phyloP scores from a whole-genome alignment of 768 basidiomycete genomes.

The Saitozyma podzolica region DNA sequence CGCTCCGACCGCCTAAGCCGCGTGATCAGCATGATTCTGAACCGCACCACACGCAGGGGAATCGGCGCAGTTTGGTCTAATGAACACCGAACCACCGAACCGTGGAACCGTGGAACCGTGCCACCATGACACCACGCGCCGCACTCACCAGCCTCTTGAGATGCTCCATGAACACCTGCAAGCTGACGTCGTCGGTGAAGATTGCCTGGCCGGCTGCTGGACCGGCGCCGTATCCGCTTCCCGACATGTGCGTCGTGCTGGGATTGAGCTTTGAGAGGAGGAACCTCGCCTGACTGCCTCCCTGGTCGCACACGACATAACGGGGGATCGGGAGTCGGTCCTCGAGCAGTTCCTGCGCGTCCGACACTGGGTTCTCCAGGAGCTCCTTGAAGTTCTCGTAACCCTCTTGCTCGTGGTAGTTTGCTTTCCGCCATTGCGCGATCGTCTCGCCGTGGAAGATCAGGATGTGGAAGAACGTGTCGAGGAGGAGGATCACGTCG shows the following conservation, averaged over 20 bases:
- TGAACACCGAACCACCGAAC: too few species aligned
- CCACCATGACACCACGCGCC: background rate
- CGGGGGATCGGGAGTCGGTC: constrained; percentile 97
- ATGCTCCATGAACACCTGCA: constrained; percentile 69
- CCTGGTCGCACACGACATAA: constrained; percentile 97
- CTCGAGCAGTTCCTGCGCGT: constrained; percentile 90
- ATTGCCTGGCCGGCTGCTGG: constrained; percentile 81
- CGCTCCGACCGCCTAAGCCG: constrained; percentile 48
- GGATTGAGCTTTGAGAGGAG: constrained; percentile 93
- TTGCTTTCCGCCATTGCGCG: constrained; percentile 96
- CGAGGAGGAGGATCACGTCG: constrained; percentile 91
- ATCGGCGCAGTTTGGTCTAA: too few species aligned
- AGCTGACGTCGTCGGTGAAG: constrained; percentile 97
- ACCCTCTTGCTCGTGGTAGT: constrained; percentile 97
- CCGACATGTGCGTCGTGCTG: constrained; percentile 94
- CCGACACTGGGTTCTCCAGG: constrained; percentile 77
- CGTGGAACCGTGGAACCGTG: background rate
- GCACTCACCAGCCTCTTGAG: constrained; percentile 74
- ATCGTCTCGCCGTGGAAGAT: constrained; percentile 99
- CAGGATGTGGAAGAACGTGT: constrained; percentile 99
- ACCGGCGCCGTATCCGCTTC: constrained; percentile 63
- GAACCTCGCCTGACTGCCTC: constrained; percentile 98
- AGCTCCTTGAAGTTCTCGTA: constrained; percentile 98
- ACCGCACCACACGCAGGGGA: too few species aligned
- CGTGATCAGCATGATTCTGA: too few species aligned